Conservation (phyloP, 345 rosid genomes). For the Gossypioides kirkii region DNA sequence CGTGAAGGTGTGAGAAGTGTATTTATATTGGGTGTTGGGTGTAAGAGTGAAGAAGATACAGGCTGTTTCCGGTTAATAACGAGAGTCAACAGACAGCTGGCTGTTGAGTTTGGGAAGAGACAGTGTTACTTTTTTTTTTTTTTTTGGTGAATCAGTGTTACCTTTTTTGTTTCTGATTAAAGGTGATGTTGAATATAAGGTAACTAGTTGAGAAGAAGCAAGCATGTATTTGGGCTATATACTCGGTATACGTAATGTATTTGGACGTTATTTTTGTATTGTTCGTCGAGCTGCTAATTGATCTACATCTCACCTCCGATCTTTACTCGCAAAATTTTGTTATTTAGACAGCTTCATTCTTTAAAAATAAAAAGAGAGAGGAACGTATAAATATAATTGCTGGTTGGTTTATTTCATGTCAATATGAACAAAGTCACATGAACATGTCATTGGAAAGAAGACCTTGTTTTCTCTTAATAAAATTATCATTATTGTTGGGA, state of each 20-base stretch:
- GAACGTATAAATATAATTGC: too few relatives aligned
- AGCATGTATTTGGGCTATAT: too few relatives aligned
- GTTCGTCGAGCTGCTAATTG: background rate
- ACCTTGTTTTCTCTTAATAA: background rate
- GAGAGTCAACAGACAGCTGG: background rate
- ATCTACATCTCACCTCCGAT: too few relatives aligned
- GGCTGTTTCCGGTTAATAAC: background rate
- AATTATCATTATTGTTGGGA: background rate
- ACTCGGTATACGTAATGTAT: background rate
- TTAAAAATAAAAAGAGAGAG: too few relatives aligned
- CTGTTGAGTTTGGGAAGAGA: background rate
- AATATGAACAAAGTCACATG: background rate
- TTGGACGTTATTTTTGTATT: background rate
- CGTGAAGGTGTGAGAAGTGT: background rate
- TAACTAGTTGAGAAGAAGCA: background rate
- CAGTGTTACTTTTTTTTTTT: background rate
- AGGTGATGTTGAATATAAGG: too few relatives aligned
- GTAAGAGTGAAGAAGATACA: background rate
- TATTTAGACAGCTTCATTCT: too few relatives aligned
- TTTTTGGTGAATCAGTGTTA: too few relatives aligned
- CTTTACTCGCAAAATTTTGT: too few relatives aligned
- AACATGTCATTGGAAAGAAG: background rate
- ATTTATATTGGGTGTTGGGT: background rate
- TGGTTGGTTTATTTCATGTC: background rate
- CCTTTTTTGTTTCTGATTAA: background rate